phyloP scores from a whole-genome alignment of 768 basidiomycete species.

The Lactarius quietus region DNA sequence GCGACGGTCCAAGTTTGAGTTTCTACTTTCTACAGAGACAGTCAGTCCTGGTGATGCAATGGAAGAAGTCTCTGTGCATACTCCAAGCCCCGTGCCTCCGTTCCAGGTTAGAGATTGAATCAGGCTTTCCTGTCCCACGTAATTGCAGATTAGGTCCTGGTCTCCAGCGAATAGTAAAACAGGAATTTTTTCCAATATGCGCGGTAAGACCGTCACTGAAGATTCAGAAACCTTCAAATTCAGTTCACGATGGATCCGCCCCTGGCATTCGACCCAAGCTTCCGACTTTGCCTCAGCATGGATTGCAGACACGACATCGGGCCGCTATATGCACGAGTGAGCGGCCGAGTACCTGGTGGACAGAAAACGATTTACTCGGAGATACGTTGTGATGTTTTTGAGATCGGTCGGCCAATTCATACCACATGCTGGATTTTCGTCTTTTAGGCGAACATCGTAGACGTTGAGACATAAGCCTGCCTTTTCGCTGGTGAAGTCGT shows the following conservation, averaged over 20 bases:
- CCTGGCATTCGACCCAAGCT: constrained; percentile 85
- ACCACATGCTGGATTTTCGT: constrained; percentile 82
- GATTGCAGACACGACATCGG: constrained; percentile 75
- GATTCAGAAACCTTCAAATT: constrained; percentile 54
- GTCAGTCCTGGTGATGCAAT: background rate
- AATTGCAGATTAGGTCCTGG: constrained; percentile 96
- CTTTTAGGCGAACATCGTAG: constrained; percentile 91
- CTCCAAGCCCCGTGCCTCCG: constrained; percentile 78
- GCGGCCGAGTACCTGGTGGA: background rate
- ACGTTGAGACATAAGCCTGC: constrained; percentile 80
- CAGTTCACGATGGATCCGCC: constrained; percentile 62
- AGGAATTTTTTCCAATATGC: constrained; percentile 71
- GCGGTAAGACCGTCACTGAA: constrained; percentile 71
- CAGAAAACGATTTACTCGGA: constrained; percentile 54
- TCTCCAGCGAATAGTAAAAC: constrained; percentile 94
- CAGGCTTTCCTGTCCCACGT: constrained; percentile 84
- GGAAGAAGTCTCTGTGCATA: constrained; percentile 39
- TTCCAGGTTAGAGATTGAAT: constrained; percentile 84
- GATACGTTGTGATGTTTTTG: constrained; percentile 64
- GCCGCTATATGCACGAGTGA: constrained; percentile 45
- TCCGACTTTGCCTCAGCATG: constrained; percentile 77
- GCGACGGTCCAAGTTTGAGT: constrained; percentile 75
- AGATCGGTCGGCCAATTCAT: constrained; percentile 98
- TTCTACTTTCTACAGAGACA: constrained; percentile 50
- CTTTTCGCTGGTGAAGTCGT: constrained; percentile 57